Conservation (phyloP, 495 filamentous ascomycete species). For the Xylaria scruposa region DNA sequence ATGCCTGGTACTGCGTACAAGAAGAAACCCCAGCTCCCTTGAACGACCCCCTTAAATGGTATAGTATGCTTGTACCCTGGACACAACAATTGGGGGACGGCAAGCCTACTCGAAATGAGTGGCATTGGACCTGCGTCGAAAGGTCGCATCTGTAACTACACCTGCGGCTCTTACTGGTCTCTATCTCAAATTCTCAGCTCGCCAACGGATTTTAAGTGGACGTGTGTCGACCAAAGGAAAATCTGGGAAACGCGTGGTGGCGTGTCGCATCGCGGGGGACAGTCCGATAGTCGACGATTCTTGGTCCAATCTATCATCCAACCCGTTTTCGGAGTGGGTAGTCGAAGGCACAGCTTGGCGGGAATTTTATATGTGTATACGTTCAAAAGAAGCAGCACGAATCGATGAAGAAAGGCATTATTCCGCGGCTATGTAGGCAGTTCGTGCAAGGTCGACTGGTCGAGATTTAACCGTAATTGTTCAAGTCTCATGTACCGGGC, state of each 20-base stretch:
- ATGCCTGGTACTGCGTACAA: not conserved
- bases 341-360: conserved; percentile 1
- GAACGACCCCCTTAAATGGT: not conserved
- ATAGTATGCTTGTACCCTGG: not conserved
- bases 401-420: not conserved
- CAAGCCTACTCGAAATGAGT: conserved; percentile 22
- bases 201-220: not conserved
- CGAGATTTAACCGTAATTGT: conserved; percentile 13
- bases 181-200: conserved; percentile 12
- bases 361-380: not conserved
- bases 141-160: conserved; percentile 18
- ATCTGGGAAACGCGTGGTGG: conserved; percentile 19
- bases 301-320: not conserved
- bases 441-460: not conserved
- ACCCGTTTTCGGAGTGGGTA: conserved; percentile 12
- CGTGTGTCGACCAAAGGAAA: conserved; percentile 1
- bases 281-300: not conserved
- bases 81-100: not conserved
- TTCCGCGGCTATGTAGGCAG: not conserved
- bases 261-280: conserved; percentile 23
- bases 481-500: not conserved
- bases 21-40: not conserved
- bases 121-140: conserved; percentile 25
- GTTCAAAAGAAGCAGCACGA: not conserved
- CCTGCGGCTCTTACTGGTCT: conserved; percentile 6